Base-by-base conservation (phyloP, 1,139 yeast genomes). In the Saccharomyces hybrid region DNA sequence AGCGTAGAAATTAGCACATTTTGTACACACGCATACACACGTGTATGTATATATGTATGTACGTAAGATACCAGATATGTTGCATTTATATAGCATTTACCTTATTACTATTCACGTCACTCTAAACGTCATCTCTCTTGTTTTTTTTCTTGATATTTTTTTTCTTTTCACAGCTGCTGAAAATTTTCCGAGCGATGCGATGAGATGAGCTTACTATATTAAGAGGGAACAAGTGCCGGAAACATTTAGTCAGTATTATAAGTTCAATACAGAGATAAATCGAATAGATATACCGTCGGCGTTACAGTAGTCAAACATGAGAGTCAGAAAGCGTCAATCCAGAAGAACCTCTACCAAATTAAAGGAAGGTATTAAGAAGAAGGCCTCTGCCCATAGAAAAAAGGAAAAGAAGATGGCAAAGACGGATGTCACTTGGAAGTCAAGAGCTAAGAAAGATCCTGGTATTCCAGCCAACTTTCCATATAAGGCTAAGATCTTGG, bases 381-480 rank as follows among this genome's bases (percentile, higher is more conserved):
- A 93, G 75, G 91, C 96, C 2, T 81, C 93, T 49, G 97, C 98
- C 26, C 95, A 91, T 65, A 80, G 86, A 64, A 83, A 96, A 73
- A 93, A 93, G 71, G 87, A 87, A 69, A 81, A 79, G 64, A 93
- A 93, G 74, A 63, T 72, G 21, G 81, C 96, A 34, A 93, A 93
- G 79, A 90, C 82, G 70, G 97, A 91, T 70, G 82, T 82, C 6
- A 91, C 98, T 12, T 93, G 99, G 99, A 89, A 82, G 71, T 87
- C 96, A 38, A 83, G 85, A 69, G 74, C 75, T 56, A 82, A 82
- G 66, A 91, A 88, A 73, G 97, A 90, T 70, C 91, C 91, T 7
- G 97, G 97, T 63, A 93, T 93, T 64, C 99, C 99, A 55, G 77
- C 96, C 51, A 84, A 86, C 63, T 93, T 90, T 79, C 99, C 98